These are phyloP conservation scores for Scytalidium sp. DNA, from an alignment of 2,329 filamentous ascomycete genomes.

Conservation along the genomic window DNA sequence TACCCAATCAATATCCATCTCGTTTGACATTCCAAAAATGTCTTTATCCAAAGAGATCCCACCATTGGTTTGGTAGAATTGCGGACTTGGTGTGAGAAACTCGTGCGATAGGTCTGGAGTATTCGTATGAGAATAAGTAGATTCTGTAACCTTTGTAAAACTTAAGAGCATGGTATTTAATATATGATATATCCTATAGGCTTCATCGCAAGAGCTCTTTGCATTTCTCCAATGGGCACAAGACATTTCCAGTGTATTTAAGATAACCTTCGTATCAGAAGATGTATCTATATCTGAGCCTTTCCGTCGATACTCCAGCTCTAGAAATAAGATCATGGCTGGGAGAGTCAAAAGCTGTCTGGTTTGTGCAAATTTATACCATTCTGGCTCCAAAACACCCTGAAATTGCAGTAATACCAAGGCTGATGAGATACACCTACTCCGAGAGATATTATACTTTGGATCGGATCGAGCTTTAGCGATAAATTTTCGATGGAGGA, in stretches of 20 bases:
- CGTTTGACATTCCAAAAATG: slow-evolving; percentile 1
- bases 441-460: slow-evolving; percentile 77
- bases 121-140: slow-evolving; percentile 13
- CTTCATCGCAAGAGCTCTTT: slow-evolving; percentile 11
- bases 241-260: too few relatives aligned
- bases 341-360: slow-evolving; percentile 25
- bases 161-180: slow-evolving; percentile 11
- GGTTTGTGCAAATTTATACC: slow-evolving; percentile 20
- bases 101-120: slow-evolving; percentile 9
- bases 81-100: slow-evolving; percentile 2
- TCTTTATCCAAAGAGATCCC: slow-evolving; percentile 8
- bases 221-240: slow-evolving; percentile 9
- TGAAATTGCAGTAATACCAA: slow-evolving; percentile 20
- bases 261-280: slow-evolving; percentile 8
- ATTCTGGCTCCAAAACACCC: slow-evolving; percentile 11
- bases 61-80: slow-evolving; percentile 2
- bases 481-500: slow-evolving; percentile 83
- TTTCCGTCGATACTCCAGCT: slow-evolving; percentile 17
- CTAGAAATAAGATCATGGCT: slow-evolving; percentile 19
- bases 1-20: slow-evolving; percentile 28
- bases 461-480: slow-evolving; percentile 69
- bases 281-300: slow-evolving; percentile 1
- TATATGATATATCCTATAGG: slow-evolving; percentile 7
- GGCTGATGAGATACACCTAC: slow-evolving; percentile 22
- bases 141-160: neutral